phyloP scores from a whole-genome alignment of 177 flowering plant genomes.

The Tripterygium wilfordii region DNA sequence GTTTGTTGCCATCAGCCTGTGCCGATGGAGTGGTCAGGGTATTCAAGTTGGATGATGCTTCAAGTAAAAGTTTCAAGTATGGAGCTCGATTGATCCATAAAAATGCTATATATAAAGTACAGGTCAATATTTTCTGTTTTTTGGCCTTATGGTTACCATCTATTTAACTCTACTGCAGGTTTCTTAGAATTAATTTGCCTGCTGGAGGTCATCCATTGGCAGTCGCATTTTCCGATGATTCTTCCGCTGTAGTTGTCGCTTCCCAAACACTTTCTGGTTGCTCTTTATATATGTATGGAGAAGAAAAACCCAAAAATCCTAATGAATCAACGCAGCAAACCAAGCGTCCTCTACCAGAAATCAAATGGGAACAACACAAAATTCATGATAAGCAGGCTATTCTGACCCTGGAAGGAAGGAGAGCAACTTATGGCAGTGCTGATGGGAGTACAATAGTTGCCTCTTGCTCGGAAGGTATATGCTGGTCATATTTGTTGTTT shows the following conservation, averaged over 20 bases:
- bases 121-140: not conserved
- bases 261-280: constrained; percentile 67
- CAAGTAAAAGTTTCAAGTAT: constrained; percentile 94
- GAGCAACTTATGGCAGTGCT: constrained; percentile 82
- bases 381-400: constrained; percentile 68
- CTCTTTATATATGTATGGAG: constrained; percentile 81
- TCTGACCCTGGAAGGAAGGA: constrained; percentile 58
- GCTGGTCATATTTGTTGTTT: not conserved
- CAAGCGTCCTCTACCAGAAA: constrained; percentile 85
- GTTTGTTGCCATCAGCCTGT: constrained; percentile 56
- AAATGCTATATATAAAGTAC: no score
- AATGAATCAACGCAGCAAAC: constrained; percentile 49
- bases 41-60: constrained; percentile 85
- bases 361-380: constrained; percentile 92
- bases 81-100: constrained; percentile 4
- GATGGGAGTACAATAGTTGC: constrained; percentile 86
- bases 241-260: constrained; percentile 76
- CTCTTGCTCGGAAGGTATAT: constrained; percentile 92
- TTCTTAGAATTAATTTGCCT: constrained; percentile 78
- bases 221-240: constrained; percentile 71
- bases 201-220: constrained; percentile 87
- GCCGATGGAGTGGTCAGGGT: constrained; percentile 87
- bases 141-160: not conserved
- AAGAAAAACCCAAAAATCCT: constrained; percentile 43
- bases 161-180: constrained; percentile 38